phyloP scores from a whole-genome alignment of 805 yeast genomes.

The Starmerella stigmatis region DNA sequence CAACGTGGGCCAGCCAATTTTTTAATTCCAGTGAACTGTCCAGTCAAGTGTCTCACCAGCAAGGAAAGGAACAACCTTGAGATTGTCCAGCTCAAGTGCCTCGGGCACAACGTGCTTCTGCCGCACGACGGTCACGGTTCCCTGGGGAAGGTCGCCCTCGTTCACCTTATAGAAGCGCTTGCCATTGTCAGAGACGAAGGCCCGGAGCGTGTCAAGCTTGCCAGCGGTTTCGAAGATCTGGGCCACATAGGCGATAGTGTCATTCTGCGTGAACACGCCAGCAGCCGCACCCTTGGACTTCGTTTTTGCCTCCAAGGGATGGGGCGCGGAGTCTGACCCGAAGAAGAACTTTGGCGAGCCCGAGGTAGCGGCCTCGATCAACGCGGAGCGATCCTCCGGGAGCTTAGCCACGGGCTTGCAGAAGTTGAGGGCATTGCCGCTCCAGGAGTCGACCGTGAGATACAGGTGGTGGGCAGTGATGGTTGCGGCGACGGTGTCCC shows the following conservation, averaged over 20 bases:
- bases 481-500: conserved; percentile 74
- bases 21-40: conserved; percentile 57
- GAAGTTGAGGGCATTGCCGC: conserved; percentile 87
- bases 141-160: conserved; percentile 36
- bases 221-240: conserved; percentile 64
- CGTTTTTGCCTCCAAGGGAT: conserved; percentile 69
- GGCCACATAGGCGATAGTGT: conserved; percentile 73
- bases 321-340: conserved; percentile 98
- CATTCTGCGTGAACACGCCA: conserved; percentile 90
- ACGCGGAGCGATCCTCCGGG: conserved; percentile 71
- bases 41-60: conserved; percentile 70
- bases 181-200: conserved; percentile 70
- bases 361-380: conserved; percentile 77
- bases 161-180: conserved; percentile 55
- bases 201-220: conserved; percentile 54
- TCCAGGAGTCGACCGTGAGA: conserved; percentile 88
- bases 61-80: conserved; percentile 69
- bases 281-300: conserved; percentile 83
- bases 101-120: conserved; percentile 51
- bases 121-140: conserved; percentile 46
- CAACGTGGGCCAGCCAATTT: too few relatives aligned
- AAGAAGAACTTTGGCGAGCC: conserved; percentile 90
- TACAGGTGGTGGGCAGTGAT: conserved; percentile 92
- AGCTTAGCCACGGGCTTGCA: conserved; percentile 97
- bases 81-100: conserved; percentile 35